A percentile compares a stretch with the other conserved stretches of the same genome.
These are phyloP conservation scores for Coemansia javaensis DNA, from an alignment of 192 early-diverging fungal genomes.

Conservation along the genomic window DNA sequence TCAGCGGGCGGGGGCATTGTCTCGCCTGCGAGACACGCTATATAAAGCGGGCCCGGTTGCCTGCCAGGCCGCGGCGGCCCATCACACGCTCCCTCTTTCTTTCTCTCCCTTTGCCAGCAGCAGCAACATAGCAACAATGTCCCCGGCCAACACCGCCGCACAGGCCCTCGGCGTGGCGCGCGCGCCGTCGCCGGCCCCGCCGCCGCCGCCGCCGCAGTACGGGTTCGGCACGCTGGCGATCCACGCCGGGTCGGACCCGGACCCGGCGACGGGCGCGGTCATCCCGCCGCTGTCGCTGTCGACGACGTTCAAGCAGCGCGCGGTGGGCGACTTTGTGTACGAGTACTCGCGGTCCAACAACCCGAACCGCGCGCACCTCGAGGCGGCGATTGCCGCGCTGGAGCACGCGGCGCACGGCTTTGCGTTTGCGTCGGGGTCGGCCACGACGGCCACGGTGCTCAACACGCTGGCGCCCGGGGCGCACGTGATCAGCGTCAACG, in stretches of 20 bases:
- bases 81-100: too few species aligned
- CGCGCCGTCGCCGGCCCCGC: too few species aligned
- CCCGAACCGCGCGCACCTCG: constrained; percentile 71
- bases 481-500: constrained; percentile 81
- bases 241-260: constrained; percentile 87
- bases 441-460: constrained; percentile 75
- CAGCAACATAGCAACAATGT: constrained; percentile 10
- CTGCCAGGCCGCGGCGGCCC: too few species aligned
- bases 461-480: constrained; percentile 63
- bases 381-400: constrained; percentile 85
- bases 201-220: constrained; percentile 10
- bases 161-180: constrained; percentile 6
- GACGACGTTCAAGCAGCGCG: constrained; percentile 92
- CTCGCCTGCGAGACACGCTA: too few species aligned
- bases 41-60: too few species aligned
- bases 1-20: too few species aligned
- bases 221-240: constrained; percentile 92
- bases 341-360: constrained; percentile 82
- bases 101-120: background rate
- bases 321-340: constrained; percentile 86
- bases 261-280: constrained; percentile 92
- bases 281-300: constrained; percentile 93
- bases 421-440: constrained; percentile 81
- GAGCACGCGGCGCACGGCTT: constrained; percentile 85
- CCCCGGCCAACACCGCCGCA: constrained; percentile 26